Conservation (phyloP, 2,329 filamentous ascomycete genomes). For the Sphaerulina musiva region DNA sequence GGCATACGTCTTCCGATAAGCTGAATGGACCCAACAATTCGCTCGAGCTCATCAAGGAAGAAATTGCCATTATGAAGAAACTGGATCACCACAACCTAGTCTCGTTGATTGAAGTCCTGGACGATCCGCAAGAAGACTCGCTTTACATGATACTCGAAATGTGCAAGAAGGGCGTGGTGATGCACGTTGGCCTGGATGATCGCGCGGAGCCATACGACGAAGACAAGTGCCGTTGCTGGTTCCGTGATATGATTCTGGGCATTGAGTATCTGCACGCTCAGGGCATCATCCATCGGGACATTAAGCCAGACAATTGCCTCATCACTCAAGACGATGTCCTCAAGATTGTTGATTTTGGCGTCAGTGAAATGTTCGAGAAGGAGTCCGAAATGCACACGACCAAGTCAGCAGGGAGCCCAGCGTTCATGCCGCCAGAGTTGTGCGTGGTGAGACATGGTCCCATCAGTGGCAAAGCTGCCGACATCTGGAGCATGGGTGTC, state of each 20-base stretch:
- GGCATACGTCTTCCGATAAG: conserved; percentile 48
- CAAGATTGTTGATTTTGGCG: conserved; percentile 97
- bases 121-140: conserved; percentile 91
- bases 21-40: conserved; percentile 57
- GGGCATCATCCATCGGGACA: conserved; percentile 90
- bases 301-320: conserved; percentile 94
- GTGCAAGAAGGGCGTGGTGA: conserved; percentile 96
- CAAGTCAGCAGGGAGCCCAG: conserved; percentile 90
- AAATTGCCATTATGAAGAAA: conserved; percentile 99
- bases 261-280: conserved; percentile 95
- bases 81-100: conserved; percentile 93
- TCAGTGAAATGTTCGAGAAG: conserved; percentile 97
- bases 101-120: conserved; percentile 83
- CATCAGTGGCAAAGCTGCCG: conserved; percentile 80
- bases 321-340: conserved; percentile 86
- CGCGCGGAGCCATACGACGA: conserved; percentile 72
- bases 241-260: conserved; percentile 86
- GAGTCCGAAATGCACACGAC: conserved; percentile 78
- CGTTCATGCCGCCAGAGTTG: conserved; percentile 87
- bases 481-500: conserved; percentile 98
- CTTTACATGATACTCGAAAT: conserved; percentile 98
- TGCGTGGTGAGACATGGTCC: conserved; percentile 81
- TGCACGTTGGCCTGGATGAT: conserved; percentile 89
- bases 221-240: conserved; percentile 82
- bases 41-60: conserved; percentile 82